Evolutionary conservation across 345 rosid genomes (phyloP).

Genomic region (Chamaenerion angustifolium): DNA sequence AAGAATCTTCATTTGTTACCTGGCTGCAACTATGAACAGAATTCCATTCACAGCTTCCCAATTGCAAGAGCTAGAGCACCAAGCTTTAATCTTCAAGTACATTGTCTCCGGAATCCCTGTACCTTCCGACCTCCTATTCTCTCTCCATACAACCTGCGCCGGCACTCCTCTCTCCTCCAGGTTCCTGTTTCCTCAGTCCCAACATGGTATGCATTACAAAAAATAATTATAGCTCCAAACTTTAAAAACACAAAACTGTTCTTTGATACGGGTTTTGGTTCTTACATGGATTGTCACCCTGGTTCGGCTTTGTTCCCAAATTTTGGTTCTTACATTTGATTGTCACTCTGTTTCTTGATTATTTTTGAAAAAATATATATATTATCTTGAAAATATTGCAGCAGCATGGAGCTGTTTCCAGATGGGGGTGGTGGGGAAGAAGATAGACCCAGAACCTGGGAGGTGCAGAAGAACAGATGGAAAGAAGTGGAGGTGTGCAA

Average conservation of each 20-base stretch:
- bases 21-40: conserved; percentile 7
- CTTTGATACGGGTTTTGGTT: too few species aligned
- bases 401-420: conserved; percentile 48
- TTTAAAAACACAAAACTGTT: too few species aligned
- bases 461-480: conserved; percentile 92
- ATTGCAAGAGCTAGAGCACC: conserved; percentile 89
- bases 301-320: too few species aligned
- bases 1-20: conserved; percentile 3
- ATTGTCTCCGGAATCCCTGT: conserved; percentile 59
- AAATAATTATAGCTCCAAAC: too few species aligned
- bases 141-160: conserved; percentile 43
- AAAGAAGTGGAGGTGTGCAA: conserved; percentile 90
- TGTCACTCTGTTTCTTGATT: too few species aligned
- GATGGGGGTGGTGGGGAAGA: conserved; percentile 44
- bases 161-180: conserved; percentile 29
- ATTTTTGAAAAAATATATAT: neutral
- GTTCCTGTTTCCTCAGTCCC: conserved; percentile 25
- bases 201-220: too few species aligned
- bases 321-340: too few species aligned
- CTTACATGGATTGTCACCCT: too few species aligned
- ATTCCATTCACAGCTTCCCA: conserved; percentile 73
- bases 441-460: conserved; percentile 85
- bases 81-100: conserved; percentile 72
- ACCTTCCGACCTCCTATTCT: conserved; percentile 73
- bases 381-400: conserved; percentile 18